Conservation (phyloP, 2,329 filamentous ascomycete genomes). For the Aspergillus fumigatiaffinis region DNA sequence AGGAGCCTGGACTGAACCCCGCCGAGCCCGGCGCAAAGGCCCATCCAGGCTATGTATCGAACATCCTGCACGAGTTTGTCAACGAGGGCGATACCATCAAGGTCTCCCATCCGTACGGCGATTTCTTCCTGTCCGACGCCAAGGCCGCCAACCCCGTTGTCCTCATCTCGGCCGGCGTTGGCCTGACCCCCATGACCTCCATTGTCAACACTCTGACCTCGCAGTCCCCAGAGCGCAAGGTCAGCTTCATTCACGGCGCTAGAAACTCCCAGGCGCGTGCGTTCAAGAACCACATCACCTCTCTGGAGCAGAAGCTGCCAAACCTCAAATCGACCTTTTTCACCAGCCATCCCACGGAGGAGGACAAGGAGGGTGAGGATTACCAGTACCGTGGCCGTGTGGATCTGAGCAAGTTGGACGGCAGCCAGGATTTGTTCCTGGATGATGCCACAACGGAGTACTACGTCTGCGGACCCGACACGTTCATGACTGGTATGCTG, state of each 20-base stretch:
- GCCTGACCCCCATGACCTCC: constrained; percentile 56
- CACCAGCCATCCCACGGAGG: constrained; percentile 47
- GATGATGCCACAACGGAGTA: constrained; percentile 57
- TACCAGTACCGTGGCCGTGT: constrained; percentile 59
- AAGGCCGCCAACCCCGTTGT: constrained; percentile 51
- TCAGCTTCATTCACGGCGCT: constrained; percentile 59
- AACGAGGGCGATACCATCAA: constrained; percentile 59
- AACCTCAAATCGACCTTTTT: constrained; percentile 57
- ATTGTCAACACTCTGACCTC: constrained; percentile 54
- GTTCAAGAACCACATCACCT: constrained; percentile 52
- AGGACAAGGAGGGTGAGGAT: constrained; percentile 50
- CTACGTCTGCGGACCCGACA: constrained; percentile 66
- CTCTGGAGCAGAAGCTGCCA: constrained; percentile 38
- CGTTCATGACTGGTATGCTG: constrained; percentile 63
- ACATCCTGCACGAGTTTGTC: constrained; percentile 61
- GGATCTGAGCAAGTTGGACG: constrained; percentile 53
- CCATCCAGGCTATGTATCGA: constrained; percentile 64
- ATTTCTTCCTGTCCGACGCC: constrained; percentile 49
- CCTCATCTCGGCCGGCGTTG: constrained; percentile 59
- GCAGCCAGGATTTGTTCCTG: constrained; percentile 50
- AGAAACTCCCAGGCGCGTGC: constrained; percentile 45
- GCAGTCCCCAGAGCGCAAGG: constrained; percentile 43
- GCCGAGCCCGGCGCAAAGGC: constrained; percentile 33
- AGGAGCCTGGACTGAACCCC: constrained; percentile 49
- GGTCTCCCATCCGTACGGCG: constrained; percentile 62